phyloP scores from a whole-genome alignment of 2,329 filamentous ascomycete genomes.

The Penicillium sp. region DNA sequence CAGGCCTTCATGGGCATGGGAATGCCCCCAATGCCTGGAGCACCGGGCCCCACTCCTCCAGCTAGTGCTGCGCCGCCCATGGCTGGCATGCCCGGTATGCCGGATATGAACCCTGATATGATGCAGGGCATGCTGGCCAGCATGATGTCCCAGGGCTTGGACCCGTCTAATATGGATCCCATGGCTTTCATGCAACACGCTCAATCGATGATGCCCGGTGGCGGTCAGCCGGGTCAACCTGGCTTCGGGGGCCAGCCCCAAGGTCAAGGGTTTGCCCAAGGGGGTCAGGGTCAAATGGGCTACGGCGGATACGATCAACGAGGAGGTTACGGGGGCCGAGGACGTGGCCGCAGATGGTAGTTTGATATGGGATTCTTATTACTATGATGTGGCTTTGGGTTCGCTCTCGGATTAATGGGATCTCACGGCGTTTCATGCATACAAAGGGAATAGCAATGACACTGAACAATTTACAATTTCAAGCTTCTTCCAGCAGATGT shows the following conservation, averaged over 20 bases:
- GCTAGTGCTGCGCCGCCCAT: constrained; percentile 33
- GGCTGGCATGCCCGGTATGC: constrained; percentile 45
- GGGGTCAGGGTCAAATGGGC: constrained; percentile 42
- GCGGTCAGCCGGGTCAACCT: constrained; percentile 34
- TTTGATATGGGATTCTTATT: constrained; percentile 7
- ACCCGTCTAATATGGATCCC: constrained; percentile 54
- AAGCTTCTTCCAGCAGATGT: neutral
- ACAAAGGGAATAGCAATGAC: constrained; percentile 5
- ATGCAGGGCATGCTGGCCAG: constrained; percentile 58
- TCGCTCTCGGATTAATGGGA: constrained; percentile 6
- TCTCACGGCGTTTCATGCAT: constrained; percentile 22
- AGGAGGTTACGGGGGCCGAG: constrained; percentile 38
- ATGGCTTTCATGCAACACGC: constrained; percentile 54
- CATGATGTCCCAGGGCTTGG: constrained; percentile 54
- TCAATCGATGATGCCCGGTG: constrained; percentile 49
- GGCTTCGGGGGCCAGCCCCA: constrained; percentile 36
- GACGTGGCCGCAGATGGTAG: constrained; percentile 42
- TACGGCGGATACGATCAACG: constrained; percentile 43
- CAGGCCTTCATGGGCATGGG: constrained; percentile 57
- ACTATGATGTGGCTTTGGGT: constrained; percentile 8
- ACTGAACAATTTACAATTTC: neutral
- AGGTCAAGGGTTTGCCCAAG: constrained; percentile 35
- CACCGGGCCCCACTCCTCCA: constrained; percentile 28
- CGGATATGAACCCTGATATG: constrained; percentile 54
- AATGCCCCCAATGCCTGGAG: constrained; percentile 47